These are phyloP conservation scores for Chalara sp. DNA, from an alignment of 2,329 filamentous ascomycete species.

Conservation along the genomic window DNA sequence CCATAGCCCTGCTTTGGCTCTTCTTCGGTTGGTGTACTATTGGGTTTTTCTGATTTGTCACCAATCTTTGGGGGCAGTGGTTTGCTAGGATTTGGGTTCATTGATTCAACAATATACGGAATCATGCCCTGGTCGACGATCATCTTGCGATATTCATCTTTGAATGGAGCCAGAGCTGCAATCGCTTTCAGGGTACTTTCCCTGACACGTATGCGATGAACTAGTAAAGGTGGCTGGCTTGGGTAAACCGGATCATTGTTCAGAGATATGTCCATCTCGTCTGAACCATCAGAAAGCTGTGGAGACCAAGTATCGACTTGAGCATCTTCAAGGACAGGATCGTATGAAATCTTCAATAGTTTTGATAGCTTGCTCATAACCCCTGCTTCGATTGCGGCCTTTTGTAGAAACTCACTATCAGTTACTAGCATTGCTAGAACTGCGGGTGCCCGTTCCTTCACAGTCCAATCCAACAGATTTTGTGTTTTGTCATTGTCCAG, in stretches of 20 bases:
- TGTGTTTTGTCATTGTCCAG: conserved; percentile 29
- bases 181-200: conserved; percentile 72
- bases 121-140: conserved; percentile 79
- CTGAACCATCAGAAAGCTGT: conserved; percentile 7
- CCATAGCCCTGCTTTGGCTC: conserved; percentile 46
- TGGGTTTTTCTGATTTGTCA: conserved; percentile 30
- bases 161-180: conserved; percentile 72
- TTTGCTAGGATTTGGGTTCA: conserved; percentile 55
- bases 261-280: conserved; percentile 18
- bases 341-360: conserved; percentile 60
- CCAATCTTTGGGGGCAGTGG: conserved; percentile 31
- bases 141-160: conserved; percentile 76
- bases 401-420: conserved; percentile 74
- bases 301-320: conserved; percentile 48
- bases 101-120: conserved; percentile 75
- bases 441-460: conserved; percentile 66
- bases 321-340: conserved; percentile 42
- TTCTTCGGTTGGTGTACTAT: conserved; percentile 11
- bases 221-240: conserved; percentile 53
- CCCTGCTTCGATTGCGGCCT: conserved; percentile 67
- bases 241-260: conserved; percentile 47
- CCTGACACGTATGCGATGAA: conserved; percentile 68
- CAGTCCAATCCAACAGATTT: conserved; percentile 37
- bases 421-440: conserved; percentile 73
- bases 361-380: conserved; percentile 56